phyloP scores from a whole-genome alignment of 257 asterid genomes.

The Scutellaria barbata region DNA sequence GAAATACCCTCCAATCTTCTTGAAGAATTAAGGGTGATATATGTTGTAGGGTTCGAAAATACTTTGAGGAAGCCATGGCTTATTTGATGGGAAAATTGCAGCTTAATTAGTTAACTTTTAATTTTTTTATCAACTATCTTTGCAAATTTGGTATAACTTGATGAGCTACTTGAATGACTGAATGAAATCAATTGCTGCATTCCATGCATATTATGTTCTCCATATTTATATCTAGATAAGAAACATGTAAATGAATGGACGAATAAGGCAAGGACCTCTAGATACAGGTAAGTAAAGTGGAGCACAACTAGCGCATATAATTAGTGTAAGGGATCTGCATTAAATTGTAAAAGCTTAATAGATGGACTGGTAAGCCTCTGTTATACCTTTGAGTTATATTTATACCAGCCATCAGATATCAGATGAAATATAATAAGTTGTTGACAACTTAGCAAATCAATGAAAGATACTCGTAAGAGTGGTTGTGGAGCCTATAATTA shows the following conservation, averaged over 20 bases:
- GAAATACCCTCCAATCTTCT: constrained; percentile 33
- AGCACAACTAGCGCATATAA: constrained; percentile 13
- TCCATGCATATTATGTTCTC: constrained; percentile 7
- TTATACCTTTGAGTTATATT: constrained; percentile 13
- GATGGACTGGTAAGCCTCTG: constrained; percentile 20
- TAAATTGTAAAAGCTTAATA: constrained; percentile 23
- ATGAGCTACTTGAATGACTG: constrained; percentile 28
- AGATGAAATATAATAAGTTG: constrained; percentile 35
- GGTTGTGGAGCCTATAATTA: constrained; percentile 33
- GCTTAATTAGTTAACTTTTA: constrained; percentile 10
- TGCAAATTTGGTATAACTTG: constrained; percentile 10
- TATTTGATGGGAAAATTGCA: constrained; percentile 32
- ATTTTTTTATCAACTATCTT: neutral
- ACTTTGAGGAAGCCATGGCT: constrained; percentile 29
- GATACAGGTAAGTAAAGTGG: constrained; percentile 29
- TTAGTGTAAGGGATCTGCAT: constrained; percentile 19
- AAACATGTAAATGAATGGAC: constrained; percentile 21
- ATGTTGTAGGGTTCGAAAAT: constrained; percentile 30
- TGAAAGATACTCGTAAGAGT: constrained; percentile 23
- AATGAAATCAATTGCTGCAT: constrained; percentile 25
- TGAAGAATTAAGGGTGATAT: constrained; percentile 34
- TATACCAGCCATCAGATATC: constrained; percentile 26
- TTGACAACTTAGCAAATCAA: constrained; percentile 28
- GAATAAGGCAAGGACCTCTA: constrained; percentile 23
- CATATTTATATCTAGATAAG: constrained; percentile 11